Evolutionary conservation across 805 yeast species (phyloP), one percentile per base, ranked within the genome.

Genomic region (Metahyphopichia silvanorum): DNA sequence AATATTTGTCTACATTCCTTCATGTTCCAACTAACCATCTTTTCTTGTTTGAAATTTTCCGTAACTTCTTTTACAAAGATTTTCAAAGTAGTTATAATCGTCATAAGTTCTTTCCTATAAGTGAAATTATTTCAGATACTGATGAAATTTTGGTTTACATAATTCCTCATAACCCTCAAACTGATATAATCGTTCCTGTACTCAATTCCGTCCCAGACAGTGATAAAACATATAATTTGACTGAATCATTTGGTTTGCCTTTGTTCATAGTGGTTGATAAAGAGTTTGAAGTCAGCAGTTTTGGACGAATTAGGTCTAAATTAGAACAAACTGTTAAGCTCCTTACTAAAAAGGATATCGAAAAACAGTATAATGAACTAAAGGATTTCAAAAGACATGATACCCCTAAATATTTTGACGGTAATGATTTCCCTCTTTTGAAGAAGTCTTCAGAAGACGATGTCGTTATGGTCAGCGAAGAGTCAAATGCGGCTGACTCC

Each of bases 241-340:
- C 71, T 1, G 67, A 67, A 26, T 57, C 79, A 1, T 84, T 87
- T 58, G 94, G 88, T 2, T 53, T 80, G 1, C 98, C 98, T 2
- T 77, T 86, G 45, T 79, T 88, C 44, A 64, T 88, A 18, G 69
- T 78, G 0, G 47, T 87, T 32, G 50, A 69, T 2, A 62, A 65
- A 21, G 66, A 64, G 1, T 36, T 43, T 3, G 91, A 84, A 23
- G 54, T 69, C 4, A 46, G 48, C 3, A 78, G 86, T 16, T 78
- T 74, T 48, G 82, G 81, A 5, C 47, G 55, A 1, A 77, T 88
- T 6, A 60, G 82, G 42, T 51, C 53, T 15, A 83, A 82, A 45
- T 45, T 87, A 18, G 79, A 79, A 34, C 56, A 59, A 23, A 55
- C 38, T 1, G 50, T 40, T 1, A 54, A 48, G 16, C 25, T 51